Percentiles rank a stretch among this genome's conserved stretches.
Evolutionary conservation across 441 rosid species (phyloP).

Genomic region (Corymbia calophylla): DNA sequence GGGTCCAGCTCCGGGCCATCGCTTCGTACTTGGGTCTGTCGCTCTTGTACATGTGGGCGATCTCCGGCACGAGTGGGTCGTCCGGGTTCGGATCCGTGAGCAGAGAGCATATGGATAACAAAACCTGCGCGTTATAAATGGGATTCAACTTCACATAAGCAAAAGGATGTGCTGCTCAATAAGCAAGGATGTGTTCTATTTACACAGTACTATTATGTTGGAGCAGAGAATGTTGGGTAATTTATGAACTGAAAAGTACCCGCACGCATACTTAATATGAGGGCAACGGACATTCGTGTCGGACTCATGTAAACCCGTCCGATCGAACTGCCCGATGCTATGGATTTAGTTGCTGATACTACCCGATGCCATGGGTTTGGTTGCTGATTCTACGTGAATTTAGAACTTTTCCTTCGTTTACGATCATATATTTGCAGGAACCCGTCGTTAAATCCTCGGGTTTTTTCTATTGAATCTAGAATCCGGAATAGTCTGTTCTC

Average conservation of each 20-base stretch:
- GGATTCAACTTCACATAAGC: neutral
- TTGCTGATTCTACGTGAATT: neutral
- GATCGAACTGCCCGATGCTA: neutral
- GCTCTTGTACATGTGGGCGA: conserved; percentile 30
- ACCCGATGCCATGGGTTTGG: neutral
- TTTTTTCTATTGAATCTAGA: neutral
- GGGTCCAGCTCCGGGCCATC: conserved; percentile 31
- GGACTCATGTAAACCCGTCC: neutral
- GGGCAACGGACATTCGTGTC: neutral
- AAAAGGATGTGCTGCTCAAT: neutral
- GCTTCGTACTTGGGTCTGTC: conserved; percentile 22
- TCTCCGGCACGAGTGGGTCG: conserved; percentile 33
- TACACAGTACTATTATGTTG: neutral
- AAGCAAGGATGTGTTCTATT: too few relatives aligned
- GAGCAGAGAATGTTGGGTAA: neutral
- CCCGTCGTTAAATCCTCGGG: neutral
- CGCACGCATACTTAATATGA: neutral
- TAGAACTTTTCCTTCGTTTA: neutral
- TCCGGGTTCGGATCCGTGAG: conserved; percentile 33
- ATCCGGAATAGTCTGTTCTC: neutral
- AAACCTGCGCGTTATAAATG: conserved; percentile 7
- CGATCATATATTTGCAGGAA: neutral
- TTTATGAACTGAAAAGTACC: neutral
- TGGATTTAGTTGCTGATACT: neutral
- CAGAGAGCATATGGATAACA: conserved; percentile 26